A percentile compares a stretch with the other conserved stretches of the same genome.
phyloP scores from a whole-genome alignment of 1,284 basidiomycete genomes.

The Moniliophthora roreri region DNA sequence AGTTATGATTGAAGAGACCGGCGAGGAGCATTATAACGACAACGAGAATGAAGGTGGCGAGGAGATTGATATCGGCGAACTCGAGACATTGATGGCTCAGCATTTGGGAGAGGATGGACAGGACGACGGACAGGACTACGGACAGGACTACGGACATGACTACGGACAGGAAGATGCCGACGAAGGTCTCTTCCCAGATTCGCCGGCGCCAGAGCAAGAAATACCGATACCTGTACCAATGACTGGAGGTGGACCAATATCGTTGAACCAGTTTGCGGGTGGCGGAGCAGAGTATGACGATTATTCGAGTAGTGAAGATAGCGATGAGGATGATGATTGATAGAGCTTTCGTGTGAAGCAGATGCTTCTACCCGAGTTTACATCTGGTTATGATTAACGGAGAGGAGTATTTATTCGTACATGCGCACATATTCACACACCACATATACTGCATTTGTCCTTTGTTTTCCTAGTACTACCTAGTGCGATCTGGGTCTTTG shows the following conservation, averaged over 20 bases:
- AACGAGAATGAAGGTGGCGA: conserved; percentile 32
- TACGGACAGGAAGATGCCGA: conserved; percentile 22
- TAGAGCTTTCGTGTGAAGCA: too few relatives aligned
- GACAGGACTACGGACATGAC: conserved; percentile 26
- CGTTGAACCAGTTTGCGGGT: neutral
- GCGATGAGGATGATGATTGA: neutral
- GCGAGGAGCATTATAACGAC: conserved; percentile 29
- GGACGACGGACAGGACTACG: conserved; percentile 15
- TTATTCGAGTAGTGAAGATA: conserved; percentile 2
- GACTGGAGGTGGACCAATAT: neutral
- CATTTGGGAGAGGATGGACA: conserved; percentile 33
- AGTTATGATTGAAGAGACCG: conserved; percentile 24
- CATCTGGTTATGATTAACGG: too few relatives aligned
- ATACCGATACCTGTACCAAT: neutral
- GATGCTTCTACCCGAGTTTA: too few relatives aligned
- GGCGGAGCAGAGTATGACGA: neutral
- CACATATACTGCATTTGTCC: too few relatives aligned
- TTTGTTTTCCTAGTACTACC: too few relatives aligned
- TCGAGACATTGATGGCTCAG: conserved; percentile 47
- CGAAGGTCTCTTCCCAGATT: neutral
- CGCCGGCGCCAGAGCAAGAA: neutral
- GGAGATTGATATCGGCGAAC: conserved; percentile 49
- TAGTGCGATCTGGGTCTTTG: too few relatives aligned
- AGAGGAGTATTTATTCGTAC: too few relatives aligned
- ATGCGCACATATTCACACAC: too few relatives aligned